Evolutionary conservation across 2,329 filamentous ascomycete species (phyloP), one percentile per base, ranked within the genome.

Genomic region (Aspergillus arachidicola): DNA sequence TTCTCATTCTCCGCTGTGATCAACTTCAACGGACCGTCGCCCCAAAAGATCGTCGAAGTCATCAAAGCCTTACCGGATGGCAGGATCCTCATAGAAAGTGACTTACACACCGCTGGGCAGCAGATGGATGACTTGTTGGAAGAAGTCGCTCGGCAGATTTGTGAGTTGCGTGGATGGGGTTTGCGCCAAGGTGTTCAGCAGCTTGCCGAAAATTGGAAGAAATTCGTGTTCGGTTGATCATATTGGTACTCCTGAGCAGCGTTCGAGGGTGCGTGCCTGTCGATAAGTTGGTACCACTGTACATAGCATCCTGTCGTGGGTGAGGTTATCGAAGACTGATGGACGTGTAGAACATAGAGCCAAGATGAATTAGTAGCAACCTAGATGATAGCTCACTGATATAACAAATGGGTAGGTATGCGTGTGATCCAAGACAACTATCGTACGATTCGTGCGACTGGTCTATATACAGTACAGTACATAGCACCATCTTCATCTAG

Each of bases 1-100:
- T 94, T 96, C 71, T 97, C 93, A 1, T 96, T 98, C 74, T 97
- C 93, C 1, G 84, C 85, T 0, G 89, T 88, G 6, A 91, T 99
- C 71, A 99, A 98, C 73, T 86, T 94, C 70, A 84, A 85, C 36
- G 81, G 85, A 21, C 77, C 75, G 69, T 69, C 82, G 71, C 73
- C 82, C 51, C 82, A 81, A 70, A 86, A 89, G 61, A 86, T 86
- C 4, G 84, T 86, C 28, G 88, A 93, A 23, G 85, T 89, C 23
- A 84, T 98, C 55, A 86, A 85, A 64, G 85, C 85, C 3, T 83
- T 96, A 3, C 94, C 95, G 0, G 90, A 93, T 67, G 86, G 94
- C 69, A 85, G 89, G 59, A 81, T 99, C 14, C 83, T 99, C 23
- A 84, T 96, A 2, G 95, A 99, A 78, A 98, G 93, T 74, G 95